These are phyloP conservation scores for Mitragyna speciosa DNA, from an alignment of 257 asterid genomes.

Conservation along the genomic window DNA sequence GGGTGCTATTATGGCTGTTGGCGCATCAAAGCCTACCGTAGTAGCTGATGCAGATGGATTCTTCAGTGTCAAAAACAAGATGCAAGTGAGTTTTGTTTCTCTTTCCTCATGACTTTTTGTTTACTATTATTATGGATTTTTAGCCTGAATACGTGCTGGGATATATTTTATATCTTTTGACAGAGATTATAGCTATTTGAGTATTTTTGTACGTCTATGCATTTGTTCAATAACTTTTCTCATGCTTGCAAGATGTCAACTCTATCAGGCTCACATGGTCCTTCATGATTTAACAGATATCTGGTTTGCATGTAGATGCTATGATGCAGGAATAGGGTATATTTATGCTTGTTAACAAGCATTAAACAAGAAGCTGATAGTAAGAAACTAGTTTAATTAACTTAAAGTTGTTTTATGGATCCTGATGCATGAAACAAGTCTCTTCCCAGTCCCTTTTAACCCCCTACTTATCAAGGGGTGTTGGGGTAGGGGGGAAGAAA, in stretches of 20 bases:
- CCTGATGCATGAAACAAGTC: background rate
- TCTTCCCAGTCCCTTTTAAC: background rate
- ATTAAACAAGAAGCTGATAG: background rate
- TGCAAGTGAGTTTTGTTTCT: conserved; percentile 61
- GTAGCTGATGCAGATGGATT: conserved; percentile 68
- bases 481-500: background rate
- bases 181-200: background rate
- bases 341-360: background rate
- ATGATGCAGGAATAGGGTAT: background rate
- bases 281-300: background rate
- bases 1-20: conserved; percentile 99
- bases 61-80: conserved; percentile 66
- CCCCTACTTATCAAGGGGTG: background rate
- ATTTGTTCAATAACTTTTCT: background rate
- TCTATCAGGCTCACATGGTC: background rate
- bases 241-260: background rate
- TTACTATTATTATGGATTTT: background rate
- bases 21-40: conserved; percentile 81
- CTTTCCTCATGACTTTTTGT: background rate
- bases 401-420: background rate
- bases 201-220: background rate
- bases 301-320: background rate
- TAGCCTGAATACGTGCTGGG: background rate
- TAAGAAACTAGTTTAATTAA: background rate
- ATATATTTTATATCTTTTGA: background rate